A percentile compares a stretch with the other conserved stretches of the same genome.
phyloP scores from a whole-genome alignment of 345 rosid genomes.

The Populus euphratica region DNA sequence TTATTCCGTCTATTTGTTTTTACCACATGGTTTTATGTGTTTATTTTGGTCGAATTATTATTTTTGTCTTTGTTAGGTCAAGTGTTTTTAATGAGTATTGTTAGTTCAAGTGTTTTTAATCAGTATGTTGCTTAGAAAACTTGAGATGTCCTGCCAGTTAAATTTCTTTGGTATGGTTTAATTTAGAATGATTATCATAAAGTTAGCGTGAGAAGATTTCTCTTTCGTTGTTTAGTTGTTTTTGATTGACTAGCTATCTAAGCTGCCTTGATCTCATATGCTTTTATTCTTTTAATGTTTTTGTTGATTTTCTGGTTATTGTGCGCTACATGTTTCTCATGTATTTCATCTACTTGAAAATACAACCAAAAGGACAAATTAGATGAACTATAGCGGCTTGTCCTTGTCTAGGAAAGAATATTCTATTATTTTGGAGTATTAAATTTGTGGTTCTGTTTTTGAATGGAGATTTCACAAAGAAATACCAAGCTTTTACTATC shows the following conservation, averaged over 20 bases:
- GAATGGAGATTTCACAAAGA: background rate
- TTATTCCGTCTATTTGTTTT: background rate
- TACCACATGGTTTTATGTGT: background rate
- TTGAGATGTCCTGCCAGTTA: background rate
- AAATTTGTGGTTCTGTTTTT: constrained; percentile 2
- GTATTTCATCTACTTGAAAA: background rate
- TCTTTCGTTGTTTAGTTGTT: constrained; percentile 7
- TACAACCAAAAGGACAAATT: constrained; percentile 26
- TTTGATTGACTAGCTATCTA: background rate
- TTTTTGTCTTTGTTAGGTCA: background rate
- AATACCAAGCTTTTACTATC: background rate
- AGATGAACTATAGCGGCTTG: constrained; percentile 19
- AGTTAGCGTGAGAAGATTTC: background rate
- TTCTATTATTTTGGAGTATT: constrained; percentile 7
- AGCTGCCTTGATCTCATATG: constrained; percentile 2
- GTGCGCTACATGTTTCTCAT: background rate
- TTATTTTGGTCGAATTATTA: background rate
- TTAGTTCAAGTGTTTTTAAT: background rate
- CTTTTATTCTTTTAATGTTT: constrained; percentile 6
- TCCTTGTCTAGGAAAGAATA: constrained; percentile 26
- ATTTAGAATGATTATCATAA: background rate
- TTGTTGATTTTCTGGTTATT: background rate
- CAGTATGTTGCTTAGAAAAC: background rate
- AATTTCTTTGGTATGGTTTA: background rate
- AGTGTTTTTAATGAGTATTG: background rate